These are phyloP conservation scores for Stephania cephalantha DNA, from an alignment of 164 flowering plant genomes.

Conservation along the genomic window DNA sequence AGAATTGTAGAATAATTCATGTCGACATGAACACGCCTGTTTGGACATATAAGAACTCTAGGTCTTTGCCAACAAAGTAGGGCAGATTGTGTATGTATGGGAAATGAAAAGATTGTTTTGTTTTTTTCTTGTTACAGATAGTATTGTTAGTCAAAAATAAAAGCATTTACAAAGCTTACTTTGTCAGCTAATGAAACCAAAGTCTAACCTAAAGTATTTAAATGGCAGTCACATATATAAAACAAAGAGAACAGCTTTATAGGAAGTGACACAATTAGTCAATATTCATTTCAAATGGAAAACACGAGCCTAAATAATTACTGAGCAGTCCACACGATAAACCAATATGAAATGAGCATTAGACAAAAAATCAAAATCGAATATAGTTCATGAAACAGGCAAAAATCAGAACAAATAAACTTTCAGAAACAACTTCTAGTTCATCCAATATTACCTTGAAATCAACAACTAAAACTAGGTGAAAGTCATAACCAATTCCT, in stretches of 20 bases:
- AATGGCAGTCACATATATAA: neutral
- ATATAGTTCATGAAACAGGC: neutral
- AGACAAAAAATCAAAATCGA: neutral
- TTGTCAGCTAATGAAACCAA: constrained; percentile 1
- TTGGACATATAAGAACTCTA: neutral
- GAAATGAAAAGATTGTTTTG: neutral
- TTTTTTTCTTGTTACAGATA: neutral
- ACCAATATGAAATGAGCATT: neutral
- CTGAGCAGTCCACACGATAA: neutral
- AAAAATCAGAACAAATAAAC: neutral
- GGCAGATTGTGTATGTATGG: neutral
- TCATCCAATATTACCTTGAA: neutral
- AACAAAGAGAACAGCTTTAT: neutral
- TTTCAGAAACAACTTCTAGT: neutral
- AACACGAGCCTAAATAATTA: neutral
- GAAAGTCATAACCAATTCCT: neutral
- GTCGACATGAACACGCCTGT: neutral
- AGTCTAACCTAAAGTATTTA: neutral
- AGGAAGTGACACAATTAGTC: neutral
- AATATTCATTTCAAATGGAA: neutral
- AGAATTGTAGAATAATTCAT: neutral
- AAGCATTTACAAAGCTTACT: neutral
- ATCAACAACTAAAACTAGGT: neutral
- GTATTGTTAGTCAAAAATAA: neutral
- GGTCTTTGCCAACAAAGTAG: neutral